These are phyloP conservation scores for Ophiocordyceps camponoti-saundersi DNA, from an alignment of 2,329 filamentous ascomycete species.

Conservation along the genomic window DNA sequence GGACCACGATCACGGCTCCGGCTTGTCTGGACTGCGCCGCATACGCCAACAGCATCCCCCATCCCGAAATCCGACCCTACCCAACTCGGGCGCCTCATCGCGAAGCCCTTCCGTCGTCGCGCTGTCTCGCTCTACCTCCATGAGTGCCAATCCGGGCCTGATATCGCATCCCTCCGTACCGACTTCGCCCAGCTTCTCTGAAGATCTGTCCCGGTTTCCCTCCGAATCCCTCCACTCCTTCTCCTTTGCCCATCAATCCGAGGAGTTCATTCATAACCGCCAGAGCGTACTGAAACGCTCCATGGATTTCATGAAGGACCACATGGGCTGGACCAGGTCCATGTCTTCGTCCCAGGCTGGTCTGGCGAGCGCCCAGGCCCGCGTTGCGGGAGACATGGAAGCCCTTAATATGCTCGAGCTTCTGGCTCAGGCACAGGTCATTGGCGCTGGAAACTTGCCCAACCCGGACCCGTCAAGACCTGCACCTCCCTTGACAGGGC, in stretches of 20 bases:
- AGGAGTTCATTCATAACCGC: conserved; percentile 78
- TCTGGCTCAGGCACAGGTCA: conserved; percentile 63
- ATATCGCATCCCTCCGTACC: conserved; percentile 42
- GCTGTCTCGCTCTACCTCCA: conserved; percentile 52
- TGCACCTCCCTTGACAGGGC: conserved; percentile 57
- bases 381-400: conserved; percentile 67
- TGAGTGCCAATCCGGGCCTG: conserved; percentile 42
- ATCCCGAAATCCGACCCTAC: conserved; percentile 45
- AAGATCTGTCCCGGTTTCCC: conserved; percentile 84
- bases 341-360: conserved; percentile 48
- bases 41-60: conserved; percentile 71
- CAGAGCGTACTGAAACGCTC: conserved; percentile 88
- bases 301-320: conserved; percentile 92
- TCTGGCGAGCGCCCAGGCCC: conserved; percentile 69
- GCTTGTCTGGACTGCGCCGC: conserved; percentile 72
- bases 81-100: conserved; percentile 44
- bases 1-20: conserved; percentile 77
- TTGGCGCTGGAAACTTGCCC: conserved; percentile 48
- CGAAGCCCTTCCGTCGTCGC: conserved; percentile 38
- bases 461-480: conserved; percentile 23
- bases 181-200: conserved; percentile 59
- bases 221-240: conserved; percentile 96
- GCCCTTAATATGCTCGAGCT: conserved; percentile 84
- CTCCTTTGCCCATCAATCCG: conserved; percentile 90
- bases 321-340: conserved; percentile 68